phyloP scores from a whole-genome alignment of 2,329 filamentous ascomycete species.

The Proliferodiscus dingleyae region DNA sequence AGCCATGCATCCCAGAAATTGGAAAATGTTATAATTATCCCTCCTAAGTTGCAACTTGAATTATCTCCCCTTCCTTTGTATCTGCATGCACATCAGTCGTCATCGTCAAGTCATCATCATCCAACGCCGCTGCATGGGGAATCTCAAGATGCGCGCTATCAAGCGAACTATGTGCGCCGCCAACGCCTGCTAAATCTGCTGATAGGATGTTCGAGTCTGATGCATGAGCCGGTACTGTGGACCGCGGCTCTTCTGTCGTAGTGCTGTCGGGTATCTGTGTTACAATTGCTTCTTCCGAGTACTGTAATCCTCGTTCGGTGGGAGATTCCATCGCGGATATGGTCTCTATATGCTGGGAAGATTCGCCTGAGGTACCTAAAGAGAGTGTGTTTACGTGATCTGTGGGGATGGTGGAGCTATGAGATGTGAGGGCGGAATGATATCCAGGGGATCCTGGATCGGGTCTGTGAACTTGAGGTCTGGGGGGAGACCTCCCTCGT shows the following conservation, averaged over 20 bases:
- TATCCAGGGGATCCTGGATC: not conserved
- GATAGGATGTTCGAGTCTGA: slow-evolving; percentile 7
- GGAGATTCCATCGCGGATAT: not conserved
- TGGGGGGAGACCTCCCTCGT: slow-evolving; percentile 30
- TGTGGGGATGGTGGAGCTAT: slow-evolving; percentile 1
- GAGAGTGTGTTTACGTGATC: not conserved
- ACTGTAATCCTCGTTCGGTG: not conserved
- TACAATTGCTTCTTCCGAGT: slow-evolving; percentile 10
- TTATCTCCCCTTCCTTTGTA: not conserved
- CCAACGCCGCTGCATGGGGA: slow-evolving; percentile 16
- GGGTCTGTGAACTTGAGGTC: slow-evolving; percentile 3
- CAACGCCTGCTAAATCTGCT: slow-evolving; percentile 23
- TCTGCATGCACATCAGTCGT: slow-evolving; percentile 9
- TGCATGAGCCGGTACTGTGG: slow-evolving; percentile 20
- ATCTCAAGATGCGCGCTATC: slow-evolving; percentile 10
- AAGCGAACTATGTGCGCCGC: slow-evolving; percentile 12
- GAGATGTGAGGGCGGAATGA: not conserved
- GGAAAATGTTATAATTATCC: not conserved
- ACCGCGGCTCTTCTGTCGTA: slow-evolving; percentile 17
- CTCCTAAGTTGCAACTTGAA: not conserved
- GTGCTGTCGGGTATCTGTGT: not conserved
- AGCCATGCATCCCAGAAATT: not conserved
- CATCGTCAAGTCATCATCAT: slow-evolving; percentile 27
- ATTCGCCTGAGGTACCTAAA: not conserved
- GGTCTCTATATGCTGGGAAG: not conserved